These are phyloP conservation scores for Amniculicola lignicola DNA, from an alignment of 495 filamentous ascomycete species.

Conservation along the genomic window DNA sequence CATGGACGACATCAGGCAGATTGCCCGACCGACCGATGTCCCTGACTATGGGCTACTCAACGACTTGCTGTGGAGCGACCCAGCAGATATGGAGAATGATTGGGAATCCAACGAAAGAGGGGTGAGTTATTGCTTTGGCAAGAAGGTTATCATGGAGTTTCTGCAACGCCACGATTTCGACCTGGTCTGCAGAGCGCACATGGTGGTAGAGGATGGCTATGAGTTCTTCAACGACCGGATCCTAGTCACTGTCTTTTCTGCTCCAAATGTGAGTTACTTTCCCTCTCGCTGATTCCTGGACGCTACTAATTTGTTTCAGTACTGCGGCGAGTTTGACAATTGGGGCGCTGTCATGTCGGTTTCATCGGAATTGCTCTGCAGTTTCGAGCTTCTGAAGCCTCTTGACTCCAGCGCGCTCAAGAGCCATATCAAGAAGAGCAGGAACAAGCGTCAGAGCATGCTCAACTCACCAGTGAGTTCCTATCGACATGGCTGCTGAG, in stretches of 20 bases:
- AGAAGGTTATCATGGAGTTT: slow-evolving; percentile 97
- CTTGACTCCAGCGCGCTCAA: slow-evolving; percentile 96
- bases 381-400: slow-evolving; percentile 95
- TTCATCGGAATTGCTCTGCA: slow-evolving; percentile 86
- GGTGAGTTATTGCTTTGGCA: slow-evolving; percentile 98
- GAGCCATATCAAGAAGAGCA: slow-evolving; percentile 97
- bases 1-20: slow-evolving; percentile 98
- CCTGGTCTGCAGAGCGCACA: slow-evolving; percentile 93
- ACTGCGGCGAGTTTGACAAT: slow-evolving; percentile 99
- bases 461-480: slow-evolving; percentile 80
- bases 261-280: slow-evolving; percentile 76
- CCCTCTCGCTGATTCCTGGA: slow-evolving; percentile 31
- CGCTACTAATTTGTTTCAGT: slow-evolving; percentile 52
- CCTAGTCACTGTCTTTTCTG: slow-evolving; percentile 95
- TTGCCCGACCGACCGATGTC: slow-evolving; percentile 93
- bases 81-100: slow-evolving; percentile 94
- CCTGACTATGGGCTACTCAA: slow-evolving; percentile 96
- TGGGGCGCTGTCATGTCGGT: slow-evolving; percentile 99
- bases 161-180: slow-evolving; percentile 94
- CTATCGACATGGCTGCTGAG: neutral
- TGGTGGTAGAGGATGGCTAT: slow-evolving; percentile 99
- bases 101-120: slow-evolving; percentile 98
- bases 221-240: slow-evolving; percentile 97
- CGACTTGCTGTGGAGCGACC: slow-evolving; percentile 96
- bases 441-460: slow-evolving; percentile 86